phyloP scores from a whole-genome alignment of 1,139 yeast genomes.

The Meyerozyma smithsonii region DNA sequence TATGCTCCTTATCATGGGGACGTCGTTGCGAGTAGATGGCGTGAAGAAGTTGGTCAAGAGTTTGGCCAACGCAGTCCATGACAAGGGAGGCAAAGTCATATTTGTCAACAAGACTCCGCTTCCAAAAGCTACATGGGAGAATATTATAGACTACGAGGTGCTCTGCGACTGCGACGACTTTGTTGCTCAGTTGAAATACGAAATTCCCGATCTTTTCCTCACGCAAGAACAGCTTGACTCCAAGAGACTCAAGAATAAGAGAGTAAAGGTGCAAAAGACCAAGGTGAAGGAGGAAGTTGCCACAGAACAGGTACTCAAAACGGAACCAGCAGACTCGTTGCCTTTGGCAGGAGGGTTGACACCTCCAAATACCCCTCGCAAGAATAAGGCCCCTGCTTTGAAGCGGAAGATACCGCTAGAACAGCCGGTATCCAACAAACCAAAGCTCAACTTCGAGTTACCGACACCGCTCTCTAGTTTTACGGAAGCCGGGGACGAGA shows the following conservation, averaged over 20 bases:
- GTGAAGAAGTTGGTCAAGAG: conserved; percentile 61
- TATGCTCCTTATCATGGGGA: conserved; percentile 65
- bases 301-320: conserved; percentile 3
- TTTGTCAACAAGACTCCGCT: conserved; percentile 56
- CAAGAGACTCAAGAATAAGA: conserved; percentile 27
- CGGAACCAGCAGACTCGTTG: neutral
- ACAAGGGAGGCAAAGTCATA: conserved; percentile 55
- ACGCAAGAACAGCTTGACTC: conserved; percentile 50
- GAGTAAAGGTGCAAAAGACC: conserved; percentile 6
- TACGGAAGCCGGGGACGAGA: conserved; percentile 8
- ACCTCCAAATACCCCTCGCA: conserved; percentile 31
- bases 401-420: conserved; percentile 5
- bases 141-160: conserved; percentile 65
- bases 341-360: conserved; percentile 9
- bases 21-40: conserved; percentile 71
- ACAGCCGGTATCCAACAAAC: conserved; percentile 1
- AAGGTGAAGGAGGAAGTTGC: conserved; percentile 7
- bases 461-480: conserved; percentile 20
- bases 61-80: conserved; percentile 56
- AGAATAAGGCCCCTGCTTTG: conserved; percentile 15
- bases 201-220: conserved; percentile 55
- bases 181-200: conserved; percentile 48
- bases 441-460: conserved; percentile 10
- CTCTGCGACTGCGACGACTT: conserved; percentile 80
- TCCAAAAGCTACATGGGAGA: conserved; percentile 49